Percentiles rank a stretch among this genome's conserved stretches.
Evolutionary conservation across 495 filamentous ascomycete species (phyloP).

Genomic region (Podospora anserina): DNA sequence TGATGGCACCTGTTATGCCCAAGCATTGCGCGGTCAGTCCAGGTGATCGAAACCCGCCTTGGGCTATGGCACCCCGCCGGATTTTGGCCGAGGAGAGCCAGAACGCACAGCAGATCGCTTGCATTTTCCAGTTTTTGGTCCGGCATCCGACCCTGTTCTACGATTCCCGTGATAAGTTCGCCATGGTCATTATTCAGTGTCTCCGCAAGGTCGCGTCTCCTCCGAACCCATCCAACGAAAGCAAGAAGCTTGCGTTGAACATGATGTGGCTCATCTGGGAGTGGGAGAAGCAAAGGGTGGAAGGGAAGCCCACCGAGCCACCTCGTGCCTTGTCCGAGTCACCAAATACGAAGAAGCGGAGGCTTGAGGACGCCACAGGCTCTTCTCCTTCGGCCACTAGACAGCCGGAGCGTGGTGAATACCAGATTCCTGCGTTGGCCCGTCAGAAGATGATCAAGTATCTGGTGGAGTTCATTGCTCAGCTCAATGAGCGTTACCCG

Average conservation of each 20-base stretch:
- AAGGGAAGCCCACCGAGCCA: constrained; percentile 45
- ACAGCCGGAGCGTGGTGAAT: constrained; percentile 60
- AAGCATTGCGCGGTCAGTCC: constrained; percentile 56
- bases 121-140: constrained; percentile 95
- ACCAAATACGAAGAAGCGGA: constrained; percentile 72
- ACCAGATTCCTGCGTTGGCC: constrained; percentile 61
- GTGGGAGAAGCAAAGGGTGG: constrained; percentile 83
- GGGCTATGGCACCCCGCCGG: constrained; percentile 86
- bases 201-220: constrained; percentile 83
- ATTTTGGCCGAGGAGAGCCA: constrained; percentile 94
- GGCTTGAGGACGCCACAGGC: constrained; percentile 55
- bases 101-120: constrained; percentile 93
- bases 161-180: constrained; percentile 86
- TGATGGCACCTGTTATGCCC: constrained; percentile 90
- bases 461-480: constrained; percentile 88
- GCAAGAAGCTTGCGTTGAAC: constrained; percentile 85
- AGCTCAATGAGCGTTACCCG: constrained; percentile 77
- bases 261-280: constrained; percentile 85
- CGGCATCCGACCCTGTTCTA: constrained; percentile 91
- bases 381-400: constrained; percentile 50
- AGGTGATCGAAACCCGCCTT: constrained; percentile 56
- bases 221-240: constrained; percentile 84
- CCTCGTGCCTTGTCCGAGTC: constrained; percentile 58
- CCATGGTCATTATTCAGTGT: constrained; percentile 81
- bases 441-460: constrained; percentile 83